These are phyloP conservation scores for Phycomyces blakesleeanus DNA, from an alignment of 192 early-diverging fungal genomes.

Conservation along the genomic window DNA sequence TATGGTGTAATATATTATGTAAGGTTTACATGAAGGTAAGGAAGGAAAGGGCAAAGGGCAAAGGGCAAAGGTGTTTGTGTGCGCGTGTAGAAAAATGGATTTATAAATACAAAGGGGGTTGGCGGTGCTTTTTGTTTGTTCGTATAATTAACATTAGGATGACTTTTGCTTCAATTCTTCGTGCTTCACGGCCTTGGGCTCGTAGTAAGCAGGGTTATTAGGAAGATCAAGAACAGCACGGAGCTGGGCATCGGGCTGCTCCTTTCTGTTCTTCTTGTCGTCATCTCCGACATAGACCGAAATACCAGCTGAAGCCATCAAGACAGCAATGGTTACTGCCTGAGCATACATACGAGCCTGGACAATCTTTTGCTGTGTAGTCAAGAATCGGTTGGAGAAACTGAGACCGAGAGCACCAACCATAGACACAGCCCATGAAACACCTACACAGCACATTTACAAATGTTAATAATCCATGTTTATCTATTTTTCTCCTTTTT, in stretches of 20 bases:
- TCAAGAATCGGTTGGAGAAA: slow-evolving; percentile 44
- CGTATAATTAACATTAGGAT: too few species aligned
- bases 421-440: slow-evolving; percentile 40
- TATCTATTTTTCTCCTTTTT: background rate
- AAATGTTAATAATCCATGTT: background rate
- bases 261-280: slow-evolving; percentile 18
- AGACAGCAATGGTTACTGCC: slow-evolving; percentile 55
- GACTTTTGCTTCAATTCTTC: too few species aligned
- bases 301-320: slow-evolving; percentile 58
- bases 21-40: too few species aligned
- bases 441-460: slow-evolving; percentile 21
- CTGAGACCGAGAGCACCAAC: slow-evolving; percentile 36
- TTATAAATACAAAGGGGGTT: too few species aligned
- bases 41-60: too few species aligned
- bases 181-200: too few species aligned
- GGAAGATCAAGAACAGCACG: slow-evolving; percentile 34
- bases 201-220: background rate
- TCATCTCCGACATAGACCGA: slow-evolving; percentile 32
- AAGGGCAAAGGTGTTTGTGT: too few species aligned
- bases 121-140: too few species aligned
- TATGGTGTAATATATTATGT: too few species aligned
- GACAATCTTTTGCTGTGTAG: slow-evolving; percentile 58
- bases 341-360: slow-evolving; percentile 75
- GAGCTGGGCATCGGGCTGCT: slow-evolving; percentile 30
- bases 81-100: too few species aligned